Evolutionary conservation across 306 rosid genomes (phyloP).

Genomic region (Quercus parvula): DNA sequence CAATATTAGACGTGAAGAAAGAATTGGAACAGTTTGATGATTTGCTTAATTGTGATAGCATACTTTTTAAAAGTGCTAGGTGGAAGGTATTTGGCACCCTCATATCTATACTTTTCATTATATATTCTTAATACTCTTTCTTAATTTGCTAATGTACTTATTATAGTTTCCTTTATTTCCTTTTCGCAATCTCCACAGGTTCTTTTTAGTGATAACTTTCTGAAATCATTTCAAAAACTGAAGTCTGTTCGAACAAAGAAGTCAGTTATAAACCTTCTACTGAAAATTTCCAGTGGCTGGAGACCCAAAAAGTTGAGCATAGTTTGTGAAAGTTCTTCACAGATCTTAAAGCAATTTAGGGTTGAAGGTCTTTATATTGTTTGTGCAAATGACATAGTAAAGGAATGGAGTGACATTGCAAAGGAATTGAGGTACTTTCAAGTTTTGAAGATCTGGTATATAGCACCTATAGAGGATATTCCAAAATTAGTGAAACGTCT

Average conservation of each 20-base stretch:
- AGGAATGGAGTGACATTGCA: conserved; percentile 39
- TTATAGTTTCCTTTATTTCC: background rate
- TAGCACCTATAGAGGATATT: conserved; percentile 49
- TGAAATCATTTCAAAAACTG: conserved; percentile 61
- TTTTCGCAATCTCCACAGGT: conserved; percentile 32
- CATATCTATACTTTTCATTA: background rate
- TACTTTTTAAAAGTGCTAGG: conserved; percentile 47
- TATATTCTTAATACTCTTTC: background rate
- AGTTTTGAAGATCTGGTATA: conserved; percentile 72
- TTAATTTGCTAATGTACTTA: background rate
- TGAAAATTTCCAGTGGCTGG: conserved; percentile 68
- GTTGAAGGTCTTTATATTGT: conserved; percentile 49
- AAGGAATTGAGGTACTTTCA: conserved; percentile 43
- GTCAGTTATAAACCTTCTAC: conserved; percentile 43
- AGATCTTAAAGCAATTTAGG: conserved; percentile 52
- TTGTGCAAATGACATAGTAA: conserved; percentile 55
- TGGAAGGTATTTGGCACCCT: conserved; percentile 58
- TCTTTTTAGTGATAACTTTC: conserved; percentile 60
- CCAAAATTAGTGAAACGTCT: conserved; percentile 59
- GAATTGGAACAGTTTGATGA: conserved; percentile 61
- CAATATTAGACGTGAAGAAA: conserved; percentile 53
- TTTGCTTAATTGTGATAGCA: conserved; percentile 53
- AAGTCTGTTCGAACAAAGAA: conserved; percentile 29
- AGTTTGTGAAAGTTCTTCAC: conserved; percentile 40
- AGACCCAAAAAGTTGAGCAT: conserved; percentile 51